A percentile compares a stretch with the other conserved stretches of the same genome.
These are phyloP conservation scores for Angophora floribunda DNA, from an alignment of 345 rosid genomes.

Conservation along the genomic window DNA sequence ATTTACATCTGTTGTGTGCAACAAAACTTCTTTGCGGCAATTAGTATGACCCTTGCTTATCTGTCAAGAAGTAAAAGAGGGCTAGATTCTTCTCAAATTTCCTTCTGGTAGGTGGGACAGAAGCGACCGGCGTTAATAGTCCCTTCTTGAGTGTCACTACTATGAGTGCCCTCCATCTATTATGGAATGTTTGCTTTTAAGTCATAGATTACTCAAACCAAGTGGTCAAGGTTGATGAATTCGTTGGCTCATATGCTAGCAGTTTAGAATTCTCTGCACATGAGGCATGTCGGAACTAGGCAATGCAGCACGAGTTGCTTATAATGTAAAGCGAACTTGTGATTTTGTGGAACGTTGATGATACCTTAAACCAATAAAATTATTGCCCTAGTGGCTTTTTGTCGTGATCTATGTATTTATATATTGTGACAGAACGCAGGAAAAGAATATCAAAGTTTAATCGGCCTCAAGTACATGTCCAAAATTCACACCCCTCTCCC, in stretches of 20 bases:
- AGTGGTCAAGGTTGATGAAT: not conserved
- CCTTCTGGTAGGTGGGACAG: not conserved
- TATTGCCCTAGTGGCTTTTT: not conserved
- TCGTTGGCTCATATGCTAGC: not conserved
- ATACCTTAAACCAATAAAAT: not conserved
- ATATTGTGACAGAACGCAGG: not conserved
- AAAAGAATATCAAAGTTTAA: not conserved
- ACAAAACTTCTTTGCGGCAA: not conserved
- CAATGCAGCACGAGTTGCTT: not conserved
- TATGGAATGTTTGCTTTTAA: not conserved
- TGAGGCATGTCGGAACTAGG: not conserved
- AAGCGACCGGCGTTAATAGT: not conserved
- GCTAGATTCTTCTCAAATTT: not conserved
- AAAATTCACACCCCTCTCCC: not conserved
- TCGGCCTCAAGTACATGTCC: not conserved
- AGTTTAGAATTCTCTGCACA: not conserved
- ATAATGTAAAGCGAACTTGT: too few species aligned
- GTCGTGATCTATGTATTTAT: not conserved
- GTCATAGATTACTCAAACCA: not conserved
- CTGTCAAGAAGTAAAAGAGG: not conserved
- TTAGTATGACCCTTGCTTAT: not conserved
- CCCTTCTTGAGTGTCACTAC: not conserved
- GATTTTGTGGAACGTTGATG: not conserved
- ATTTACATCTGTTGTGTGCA: not conserved
- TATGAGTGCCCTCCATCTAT: not conserved